Base-by-base conservation (phyloP, 179 eudicot species). In the Pouteria campechiana region DNA sequence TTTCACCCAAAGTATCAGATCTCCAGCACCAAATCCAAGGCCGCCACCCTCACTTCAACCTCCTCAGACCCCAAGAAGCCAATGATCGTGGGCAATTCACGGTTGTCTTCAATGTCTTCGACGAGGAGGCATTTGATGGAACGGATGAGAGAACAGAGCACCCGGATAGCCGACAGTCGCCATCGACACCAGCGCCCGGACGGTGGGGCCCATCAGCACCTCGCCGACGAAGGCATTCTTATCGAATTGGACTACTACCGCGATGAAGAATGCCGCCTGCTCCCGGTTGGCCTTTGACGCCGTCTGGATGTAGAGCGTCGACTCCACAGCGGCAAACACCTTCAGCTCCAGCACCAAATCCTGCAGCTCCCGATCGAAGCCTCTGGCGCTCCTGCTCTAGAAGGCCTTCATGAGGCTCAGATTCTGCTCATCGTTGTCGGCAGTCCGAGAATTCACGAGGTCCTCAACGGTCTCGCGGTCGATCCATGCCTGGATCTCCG, bases 1-100 rank as follows among this genome's bases (percentile, higher is more conserved):
- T 85, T 89, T 27, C 93, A 47, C 25, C 97, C 97, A 32, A 50
- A 85, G 36, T 85, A 85, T 21, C 97, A 89, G n/a, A 89, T 89
- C 32, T 81, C 89, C 0, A 85, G 69, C 32, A 81, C 70, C 35
- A 85, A 78, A 1, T 74, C 75, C 63, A 89, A 46, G 1, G 74
- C 93, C 20, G 59, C 25, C 2, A 53, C 28, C 13, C 40, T 53
- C 12, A 59, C 53, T 0, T 46, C 36, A 17, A 56, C 6, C 7
- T 78, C 76, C 0, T 59, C 62, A 0, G 78, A 49, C 21, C 39
- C 41, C 32, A 89, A 13, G 1, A 60, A 50, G 15, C 27, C 51
- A 3, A 85, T 59, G 4, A 85, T 65, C 22, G 34, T 63, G 0
- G 60, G 55, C 23, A 89, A 73, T 16, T 71, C 78, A 6, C 69